Base-by-base conservation (phyloP, 331 rosid species). In the Acacia concinna region DNA sequence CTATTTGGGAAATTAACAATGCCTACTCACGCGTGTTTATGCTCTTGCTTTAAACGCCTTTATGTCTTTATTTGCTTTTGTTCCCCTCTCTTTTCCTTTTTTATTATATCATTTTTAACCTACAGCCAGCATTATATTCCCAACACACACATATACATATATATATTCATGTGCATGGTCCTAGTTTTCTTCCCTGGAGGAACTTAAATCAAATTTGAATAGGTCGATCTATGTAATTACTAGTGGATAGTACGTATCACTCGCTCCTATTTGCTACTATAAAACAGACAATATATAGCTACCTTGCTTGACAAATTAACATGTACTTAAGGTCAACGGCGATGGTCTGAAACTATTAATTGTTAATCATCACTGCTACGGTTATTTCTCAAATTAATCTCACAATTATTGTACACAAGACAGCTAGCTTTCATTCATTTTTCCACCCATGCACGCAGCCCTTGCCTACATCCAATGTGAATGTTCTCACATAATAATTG, bases 1-100 rank as follows among this genome's bases (percentile, higher is more conserved):
- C 75, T 43, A 21, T 70, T 70, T 70, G 44, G 27, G 75, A 70
- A 70, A 44, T 44, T 28, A 44, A 44, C 40, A 44, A 41, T 41
- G 15, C 18, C 21, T 27, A 6, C 52, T 8, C 59, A 44, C 25
- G 60, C 60, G 13, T 46, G 75, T 41, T 27, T 46, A 28, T 18
- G 35, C 5, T 30, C 51, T 10, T 46, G 23, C 75, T 70, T 70
- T 70, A 44, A n/a, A 27, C 34, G 0, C 31, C 75, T 70, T 70
- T 70, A 46, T 70, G 54, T 23, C 41, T 31, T 27, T 43, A 69
- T 69, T 43, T 14, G 21, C 56, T 15, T 43, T 8, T 14, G 3
- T 4, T 10, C 9, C 23, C 15, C 27, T 8, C 18, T 4, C 8
- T 44, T 70, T 70, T 46, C 35, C 54, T 41, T 68, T 68, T 31